Evolutionary conservation across 129 eudicot genomes (phyloP).

Genomic region (Saussurea involucrata): DNA sequence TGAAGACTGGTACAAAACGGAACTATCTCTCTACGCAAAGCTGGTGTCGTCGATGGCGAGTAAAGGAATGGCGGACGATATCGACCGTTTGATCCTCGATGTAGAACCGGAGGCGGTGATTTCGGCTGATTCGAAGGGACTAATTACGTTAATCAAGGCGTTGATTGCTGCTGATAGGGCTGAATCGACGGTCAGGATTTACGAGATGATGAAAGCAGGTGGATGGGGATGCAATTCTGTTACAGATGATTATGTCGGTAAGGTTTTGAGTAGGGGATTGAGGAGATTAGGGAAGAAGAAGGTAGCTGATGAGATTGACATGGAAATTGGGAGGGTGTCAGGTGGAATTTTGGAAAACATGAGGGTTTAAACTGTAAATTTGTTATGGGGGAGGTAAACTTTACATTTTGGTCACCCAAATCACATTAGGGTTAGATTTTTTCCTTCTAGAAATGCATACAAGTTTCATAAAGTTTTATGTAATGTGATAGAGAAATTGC

Average conservation of each 20-base stretch:
- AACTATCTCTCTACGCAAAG: conserved; percentile 47
- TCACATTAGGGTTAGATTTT: no score
- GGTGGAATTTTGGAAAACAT: conserved; percentile 41
- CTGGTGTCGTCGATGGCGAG: conserved; percentile 43
- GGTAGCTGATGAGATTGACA: conserved; percentile 62
- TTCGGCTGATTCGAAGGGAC: conserved; percentile 48
- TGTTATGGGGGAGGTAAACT: background rate
- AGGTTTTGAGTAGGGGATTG: conserved; percentile 75
- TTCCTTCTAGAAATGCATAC: no score
- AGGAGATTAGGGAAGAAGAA: conserved; percentile 61
- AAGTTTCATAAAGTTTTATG: no score
- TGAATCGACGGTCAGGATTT: conserved; percentile 63
- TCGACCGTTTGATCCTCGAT: conserved; percentile 47
- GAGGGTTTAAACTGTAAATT: conserved; percentile 19
- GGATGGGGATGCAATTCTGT: conserved; percentile 47
- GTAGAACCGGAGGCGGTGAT: conserved; percentile 34
- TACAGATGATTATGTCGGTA: conserved; percentile 68
- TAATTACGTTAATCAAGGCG: conserved; percentile 59
- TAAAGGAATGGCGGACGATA: conserved; percentile 47
- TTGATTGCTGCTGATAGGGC: conserved; percentile 51
- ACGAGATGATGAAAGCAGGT: conserved; percentile 62
- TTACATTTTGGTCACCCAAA: background rate
- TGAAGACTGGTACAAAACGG: conserved; percentile 58
- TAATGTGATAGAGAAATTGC: no score
- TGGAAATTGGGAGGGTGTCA: conserved; percentile 36